Conservation (phyloP, 1,139 yeast species). For the Geotrichum fermentans region DNA sequence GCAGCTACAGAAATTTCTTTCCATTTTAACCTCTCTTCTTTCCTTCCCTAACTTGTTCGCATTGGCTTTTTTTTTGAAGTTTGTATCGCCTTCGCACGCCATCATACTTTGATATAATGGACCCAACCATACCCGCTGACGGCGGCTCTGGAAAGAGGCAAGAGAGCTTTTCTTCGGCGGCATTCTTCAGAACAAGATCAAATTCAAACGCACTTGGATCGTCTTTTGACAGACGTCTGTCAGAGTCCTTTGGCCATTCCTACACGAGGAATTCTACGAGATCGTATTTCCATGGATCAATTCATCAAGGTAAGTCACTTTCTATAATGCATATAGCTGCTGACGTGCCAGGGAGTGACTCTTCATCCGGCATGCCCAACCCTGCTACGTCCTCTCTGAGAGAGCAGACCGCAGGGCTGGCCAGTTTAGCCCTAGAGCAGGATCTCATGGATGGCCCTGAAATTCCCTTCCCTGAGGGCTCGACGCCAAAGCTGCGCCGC, state of each 20-base stretch:
- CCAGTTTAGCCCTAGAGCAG: conserved; percentile 52
- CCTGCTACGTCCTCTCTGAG: conserved; percentile 42
- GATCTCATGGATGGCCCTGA: conserved; percentile 25
- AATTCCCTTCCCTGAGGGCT: background rate
- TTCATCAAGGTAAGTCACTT: conserved; percentile 10
- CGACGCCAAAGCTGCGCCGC: background rate
- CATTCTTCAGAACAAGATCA: background rate
- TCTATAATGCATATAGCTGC: background rate
- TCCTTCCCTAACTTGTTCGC: background rate
- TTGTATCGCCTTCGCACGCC: background rate
- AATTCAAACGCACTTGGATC: background rate
- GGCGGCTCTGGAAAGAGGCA: conserved; percentile 3
- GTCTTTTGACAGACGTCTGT: conserved; percentile 7
- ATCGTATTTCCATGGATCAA: conserved; percentile 10
- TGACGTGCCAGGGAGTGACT: background rate
- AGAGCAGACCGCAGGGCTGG: conserved; percentile 60
- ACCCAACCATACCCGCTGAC: conserved; percentile 5
- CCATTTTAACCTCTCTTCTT: background rate
- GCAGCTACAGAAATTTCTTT: background rate
- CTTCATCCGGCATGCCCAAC: conserved; percentile 1
- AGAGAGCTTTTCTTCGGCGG: conserved; percentile 12
- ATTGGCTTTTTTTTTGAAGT: background rate
- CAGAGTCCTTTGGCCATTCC: conserved; percentile 14
- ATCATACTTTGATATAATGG: conserved; percentile 5
- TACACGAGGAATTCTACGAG: conserved; percentile 12